Evolutionary conservation across 139 green algal genomes (phyloP), one percentile per base, ranked within the genome.

Genomic region (Auxenochlorella protothecoides): DNA sequence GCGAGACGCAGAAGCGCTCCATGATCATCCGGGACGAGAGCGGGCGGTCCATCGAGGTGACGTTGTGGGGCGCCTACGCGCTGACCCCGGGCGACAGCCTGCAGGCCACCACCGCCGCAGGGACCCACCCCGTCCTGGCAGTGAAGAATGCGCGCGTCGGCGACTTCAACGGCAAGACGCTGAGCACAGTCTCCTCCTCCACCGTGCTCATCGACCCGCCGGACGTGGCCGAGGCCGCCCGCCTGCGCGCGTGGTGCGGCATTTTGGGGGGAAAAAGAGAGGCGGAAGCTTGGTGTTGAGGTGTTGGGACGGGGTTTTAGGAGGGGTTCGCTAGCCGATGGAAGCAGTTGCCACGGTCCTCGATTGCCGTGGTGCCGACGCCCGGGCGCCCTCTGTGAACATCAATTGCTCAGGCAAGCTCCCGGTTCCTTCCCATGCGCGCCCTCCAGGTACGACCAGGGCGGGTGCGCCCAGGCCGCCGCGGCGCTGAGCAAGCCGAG

Each of bases 81-180:
- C 63, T 73, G 12, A 77, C 86, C 27, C 82, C 87, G 3, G 94
- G 93, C 3, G 74, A 87, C 55, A 7, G 80, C 60, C 69, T 97
- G 7, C 79, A 93, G 73, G 61, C 51, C 27, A 52, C 51, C 69
- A 15, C 64, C 6, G 55, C 55, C 53, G 8, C 55, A 3, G 56
- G 77, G 65, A 8, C 52, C 11, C 81, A 85, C 15, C 93, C 93
- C 3, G 76, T 98, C 6, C 56, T 98, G 51, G 91, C 89, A 0
- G 56, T 91, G 52, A 97, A 98, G 84, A 80, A 63, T 7, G 86
- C 79, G 0, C 78, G 90, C 4, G 83, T 99, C 7, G 94, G 95
- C 0, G 93, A 98, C 69, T 99, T 92, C 84, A 94, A 95, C 70
- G 95, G 95, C 70, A 92, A 90, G 71, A 96, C 79, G 53, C 78